Evolutionary conservation across 441 rosid genomes (phyloP).

Genomic region (Lepidium campestre): DNA sequence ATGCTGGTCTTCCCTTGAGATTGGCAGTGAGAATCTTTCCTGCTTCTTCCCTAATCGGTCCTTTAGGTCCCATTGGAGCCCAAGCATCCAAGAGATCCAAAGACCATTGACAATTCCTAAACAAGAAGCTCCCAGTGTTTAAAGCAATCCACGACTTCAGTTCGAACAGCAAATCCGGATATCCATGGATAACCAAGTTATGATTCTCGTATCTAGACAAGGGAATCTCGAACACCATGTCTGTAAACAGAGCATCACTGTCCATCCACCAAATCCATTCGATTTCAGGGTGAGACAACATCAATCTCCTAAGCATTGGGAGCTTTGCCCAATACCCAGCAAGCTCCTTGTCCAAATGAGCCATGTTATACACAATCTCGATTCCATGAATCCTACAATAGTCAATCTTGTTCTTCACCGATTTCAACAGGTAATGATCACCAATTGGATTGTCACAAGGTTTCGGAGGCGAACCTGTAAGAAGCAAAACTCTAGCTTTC

Average conservation of each 20-base stretch:
- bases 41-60: constrained; percentile 73
- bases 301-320: constrained; percentile 80
- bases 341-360: constrained; percentile 82
- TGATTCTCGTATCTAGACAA: constrained; percentile 52
- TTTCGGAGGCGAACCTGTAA: constrained; percentile 92
- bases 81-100: constrained; percentile 91
- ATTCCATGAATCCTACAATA: constrained; percentile 95
- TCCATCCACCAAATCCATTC: constrained; percentile 99
- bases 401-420: constrained; percentile 90
- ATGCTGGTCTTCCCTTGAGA: constrained; percentile 85
- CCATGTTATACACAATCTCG: constrained; percentile 93
- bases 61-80: constrained; percentile 99
- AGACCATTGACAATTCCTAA: constrained; percentile 92
- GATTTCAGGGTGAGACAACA: constrained; percentile 84
- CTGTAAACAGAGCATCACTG: constrained; percentile 96
- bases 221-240: constrained; percentile 84
- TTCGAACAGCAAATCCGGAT: constrained; percentile 74
- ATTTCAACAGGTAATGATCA: constrained; percentile 82
- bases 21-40: constrained; percentile 82
- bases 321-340: constrained; percentile 98
- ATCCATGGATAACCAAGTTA: constrained; percentile 84
- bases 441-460: constrained; percentile 96
- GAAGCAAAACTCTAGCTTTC: constrained; percentile 61
- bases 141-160: constrained; percentile 92
- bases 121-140: constrained; percentile 89